Base-by-base conservation (phyloP, 1,284 basidiomycete species). In the Sanguinoderma infundibulare region DNA sequence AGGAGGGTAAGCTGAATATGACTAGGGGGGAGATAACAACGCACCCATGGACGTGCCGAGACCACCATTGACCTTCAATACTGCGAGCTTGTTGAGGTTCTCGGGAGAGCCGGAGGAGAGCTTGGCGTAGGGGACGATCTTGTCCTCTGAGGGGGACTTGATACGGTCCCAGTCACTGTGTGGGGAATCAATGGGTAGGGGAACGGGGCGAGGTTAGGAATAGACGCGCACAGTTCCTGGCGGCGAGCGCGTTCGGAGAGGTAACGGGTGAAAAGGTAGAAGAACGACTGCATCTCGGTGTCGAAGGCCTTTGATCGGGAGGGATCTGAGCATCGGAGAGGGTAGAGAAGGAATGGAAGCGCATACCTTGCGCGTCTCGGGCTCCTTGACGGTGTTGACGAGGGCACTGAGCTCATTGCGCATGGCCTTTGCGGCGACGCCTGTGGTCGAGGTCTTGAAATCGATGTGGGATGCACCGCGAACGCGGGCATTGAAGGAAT, bases 31-130 rank as follows among this genome's bases (percentile, higher is more conserved):
- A 28, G 20, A 20, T 14, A 24, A 47, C 26, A 46, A 75, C 83
- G 46, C 65, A 84, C 95, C 95, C 95, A 97, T 97, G 59, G 95
- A 97, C 40, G 95, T 97, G 73, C 98, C 98, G 64, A 99, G 91
- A 81, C 98, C 98, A 79, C 98, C 98, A 78, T 99, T 99, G 77
- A 99, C 94, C 83, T 99, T 99, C 81, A 99, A 91, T 36, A 99
- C 98, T 40, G 97, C 98, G 67, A 99, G 91, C 82, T 96, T 97
- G 85, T 88, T 88, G 73, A 98, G 88, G 76, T 92, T 91, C 63
- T 83, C 79, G 40, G 83, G 81, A 74, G 94, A 85, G 59, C 83
- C 78, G 20, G 83, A 70, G 28, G 86, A 78, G 28, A 98, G 87
- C 59, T 89, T 78, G 60, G 89, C 81, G 78, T 99, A 99, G 26